These are phyloP conservation scores for Lactarius sp. DNA, from an alignment of 768 basidiomycete genomes.

Conservation along the genomic window DNA sequence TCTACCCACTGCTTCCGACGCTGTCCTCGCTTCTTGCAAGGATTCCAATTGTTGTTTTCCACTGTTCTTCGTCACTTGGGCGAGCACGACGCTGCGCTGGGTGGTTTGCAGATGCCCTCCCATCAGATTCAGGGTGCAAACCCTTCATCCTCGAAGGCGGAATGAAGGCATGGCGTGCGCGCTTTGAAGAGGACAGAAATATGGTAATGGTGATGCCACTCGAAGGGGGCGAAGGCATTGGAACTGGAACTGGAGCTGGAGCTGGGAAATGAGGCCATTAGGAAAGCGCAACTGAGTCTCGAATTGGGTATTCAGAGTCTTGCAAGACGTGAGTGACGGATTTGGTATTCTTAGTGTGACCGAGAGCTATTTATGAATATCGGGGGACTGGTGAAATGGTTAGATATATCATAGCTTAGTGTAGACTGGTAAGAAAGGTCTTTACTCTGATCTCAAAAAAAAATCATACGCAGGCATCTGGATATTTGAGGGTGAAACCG, in stretches of 20 bases:
- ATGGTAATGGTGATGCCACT: conserved; percentile 46
- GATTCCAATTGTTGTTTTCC: conserved; percentile 30
- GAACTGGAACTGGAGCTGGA: neutral
- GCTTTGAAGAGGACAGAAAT: conserved; percentile 23
- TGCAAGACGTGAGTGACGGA: too few species aligned
- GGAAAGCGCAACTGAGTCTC: too few species aligned
- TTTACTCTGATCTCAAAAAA: too few species aligned
- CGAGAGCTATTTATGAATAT: too few species aligned
- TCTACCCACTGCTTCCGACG: conserved; percentile 35
- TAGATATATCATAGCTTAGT: too few species aligned
- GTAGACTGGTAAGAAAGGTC: too few species aligned
- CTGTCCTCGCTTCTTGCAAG: conserved; percentile 32
- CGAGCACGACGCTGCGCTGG: conserved; percentile 27
- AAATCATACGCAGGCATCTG: too few species aligned
- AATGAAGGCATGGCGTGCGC: conserved; percentile 28
- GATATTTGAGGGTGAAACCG: too few species aligned
- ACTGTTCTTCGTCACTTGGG: conserved; percentile 28
- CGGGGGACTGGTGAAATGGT: too few species aligned
- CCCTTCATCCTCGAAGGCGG: conserved; percentile 28
- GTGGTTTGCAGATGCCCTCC: conserved; percentile 29
- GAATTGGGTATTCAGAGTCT: too few species aligned
- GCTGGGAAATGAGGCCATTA: neutral
- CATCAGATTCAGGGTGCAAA: conserved; percentile 17
- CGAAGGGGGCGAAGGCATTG: neutral
- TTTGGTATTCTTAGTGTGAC: too few species aligned